Evolutionary conservation across 495 filamentous ascomycete genomes (phyloP), one percentile per base, ranked within the genome.

Genomic region (Aspergillus cavernicola): DNA sequence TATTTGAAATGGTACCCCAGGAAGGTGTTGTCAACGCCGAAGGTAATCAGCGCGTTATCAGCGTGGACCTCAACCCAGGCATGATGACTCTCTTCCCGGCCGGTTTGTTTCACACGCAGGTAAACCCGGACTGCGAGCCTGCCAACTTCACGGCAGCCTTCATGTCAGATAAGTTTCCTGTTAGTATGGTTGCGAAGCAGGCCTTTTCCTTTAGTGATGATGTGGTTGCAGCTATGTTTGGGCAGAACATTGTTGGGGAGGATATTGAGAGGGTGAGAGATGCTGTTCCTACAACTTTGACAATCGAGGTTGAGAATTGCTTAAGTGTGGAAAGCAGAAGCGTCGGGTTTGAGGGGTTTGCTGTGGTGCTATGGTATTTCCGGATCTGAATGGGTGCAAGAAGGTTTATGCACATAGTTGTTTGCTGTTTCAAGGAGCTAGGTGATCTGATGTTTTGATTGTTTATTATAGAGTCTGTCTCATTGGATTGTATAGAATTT

Each of bases 71-170:
- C 11, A 47, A 46, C 9, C 64, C 74, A 1, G 70, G 72, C 16
- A 66, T 69, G 60, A 67, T 78, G 61, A 80, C 76, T 1, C 68
- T 79, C 48, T 80, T 75, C 59, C 78, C 74, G 10, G 59, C 56
- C 6, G 76, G 61, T 4, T 73, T 66, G 48, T 66, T 79, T 29
- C 76, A 79, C 56, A 70, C 73, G 29, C 77, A 79, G 71, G 66
- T 73, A 56, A 79, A 80, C 55, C 72, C 69, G 18, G 70, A 77
- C 63, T 64, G 66, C 22, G 56, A 62, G 50, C 39, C 63, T 1
- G 63, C 66, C 23, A 61, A 58, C 18, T 68, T 66, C 31, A 53
- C 63, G 32, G 66, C 66, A 13, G 59, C 63, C 0, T 62, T 68
- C 24, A 63, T 20, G 0, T 40, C 52, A 1, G 65, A 67, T 3